Base-by-base conservation (phyloP, 371 early-diverging fungal genomes). In the Entomophthora muscae region DNA sequence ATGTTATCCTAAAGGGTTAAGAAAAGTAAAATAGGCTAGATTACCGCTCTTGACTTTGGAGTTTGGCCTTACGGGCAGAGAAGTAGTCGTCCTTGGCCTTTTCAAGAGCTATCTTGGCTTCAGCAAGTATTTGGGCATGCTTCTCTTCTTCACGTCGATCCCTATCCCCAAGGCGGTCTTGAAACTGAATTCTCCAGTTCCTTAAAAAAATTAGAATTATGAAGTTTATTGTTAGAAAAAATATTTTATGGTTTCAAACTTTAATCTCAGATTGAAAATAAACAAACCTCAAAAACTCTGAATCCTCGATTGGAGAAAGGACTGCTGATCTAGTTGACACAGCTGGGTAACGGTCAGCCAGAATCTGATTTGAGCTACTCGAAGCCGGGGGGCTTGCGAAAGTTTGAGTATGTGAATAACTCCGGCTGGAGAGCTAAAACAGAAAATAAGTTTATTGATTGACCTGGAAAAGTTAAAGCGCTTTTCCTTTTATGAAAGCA, bases 171-270 rank as follows among this genome's bases (percentile, higher is more conserved):
- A 58, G 21, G 31, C 59, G 59, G 26, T 58, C 59, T 22, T 58
- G 59, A 31, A 58, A 58, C 22, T 58, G 59, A 31, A 31, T 21
- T 32, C 31, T 58, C 59, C 59, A 58, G 32, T 32, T 58, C 21
- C 59, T 58, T 10, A 42, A 5, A 42, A 42, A 42, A 42, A 42
- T 42, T 42, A 42, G 17, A 42, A 42, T 42, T 42, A 10, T 42
- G 42, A 42, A 42, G 5, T 42, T 17, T 10, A 5, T 42, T 42
- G 42, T 42, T 42, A 5, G n/a, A n/a, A n/a, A n/a, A n/a, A n/a
- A n/a, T n/a, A n/a, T n/a, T n/a, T n/a, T n/a, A n/a, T n/a, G n/a
- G n/a, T n/a, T n/a, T n/a, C n/a, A n/a, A n/a, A n/a, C n/a, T n/a
- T n/a, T n/a, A n/a, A n/a, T n/a, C n/a, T n/a, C n/a, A n/a, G n/a